Evolutionary conservation across 1,139 yeast species (phyloP), one percentile per base, ranked within the genome.

Genomic region (Saccharomyces hybrid): DNA sequence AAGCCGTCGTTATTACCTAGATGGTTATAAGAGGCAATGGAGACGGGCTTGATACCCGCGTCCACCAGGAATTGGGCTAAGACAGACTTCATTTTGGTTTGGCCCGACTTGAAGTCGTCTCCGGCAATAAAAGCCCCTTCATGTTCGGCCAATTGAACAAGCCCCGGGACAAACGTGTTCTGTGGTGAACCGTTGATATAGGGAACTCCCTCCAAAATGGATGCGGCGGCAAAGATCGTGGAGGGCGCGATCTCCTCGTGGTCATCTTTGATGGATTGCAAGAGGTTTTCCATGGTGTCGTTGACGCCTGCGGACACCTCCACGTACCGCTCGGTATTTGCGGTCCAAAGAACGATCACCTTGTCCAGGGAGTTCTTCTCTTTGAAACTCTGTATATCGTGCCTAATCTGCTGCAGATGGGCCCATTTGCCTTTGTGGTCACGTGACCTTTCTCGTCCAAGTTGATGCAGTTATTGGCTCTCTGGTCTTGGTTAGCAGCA

Each of bases 101-200:
- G 98, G 58, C 98, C 98, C 67, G 93, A 83, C 79, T 91, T 91
- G 81, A 91, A 91, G 74, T 91, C 98, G 73, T 91, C 98, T 68
- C 98, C 98, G 58, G 96, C 98, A 68, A 91, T 89, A 71, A 86
- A 88, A 41, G 88, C 75, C 61, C 80, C 75, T 73, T 88, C 72
- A 69, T 79, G 72, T 74, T 90, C 96, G 53, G 97, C 96, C 65
- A 91, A 81, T 72, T 89, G 93, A 69, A 91, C 80, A 60, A 87
- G 88, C 64, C 98, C 98, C 47, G 97, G 97, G 58, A 89, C 96
- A 75, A 91, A 90, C 50, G 97, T 91, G 78, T 91, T 91, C 75
- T 91, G 98, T 57, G 98, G 98, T 44, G 97, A 89, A 51, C 98
- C 98, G 69, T 91, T 91, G 72, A 91, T 88, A 76, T 89, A 91